Evolutionary conservation across 768 basidiomycete species (phyloP), one percentile per base, ranked within the genome.

Genomic region (Tricholoma sp.): DNA sequence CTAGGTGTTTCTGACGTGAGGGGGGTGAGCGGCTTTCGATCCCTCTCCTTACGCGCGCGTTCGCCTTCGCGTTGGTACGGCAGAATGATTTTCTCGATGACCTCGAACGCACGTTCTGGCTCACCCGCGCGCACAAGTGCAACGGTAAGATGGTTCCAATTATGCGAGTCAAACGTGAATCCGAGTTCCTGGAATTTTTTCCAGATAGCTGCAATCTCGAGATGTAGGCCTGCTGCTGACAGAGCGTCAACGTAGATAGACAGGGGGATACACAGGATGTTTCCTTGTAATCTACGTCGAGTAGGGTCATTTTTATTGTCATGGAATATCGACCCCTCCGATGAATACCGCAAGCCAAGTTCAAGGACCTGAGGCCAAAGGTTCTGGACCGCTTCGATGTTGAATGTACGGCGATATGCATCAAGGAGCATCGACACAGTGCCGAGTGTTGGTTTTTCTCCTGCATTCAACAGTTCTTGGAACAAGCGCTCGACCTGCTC

Each of bases 121-220:
- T 94, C 82, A 24, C 90, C 91, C 0, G 89, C 91, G 31, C 89
- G 84, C 37, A 93, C 76, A 20, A 95, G 78, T 12, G 85, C 88
- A 9, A 88, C 76, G 24, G 78, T 80, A 28, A 97, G 78, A 63
- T 91, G 85, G 64, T 96, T 97, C 90, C 93, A 98, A 68, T 97
- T 98, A 63, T 89, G 85, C 11, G 89, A 80, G 66, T 95, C 91
- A 67, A 94, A 92, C 11, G 76, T 76, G 62, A 95, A 88, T 1
- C 91, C 90, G 9, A 75, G 69, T 10, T 69, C 60, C 57, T 80
- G 80, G 50, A 91, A 78, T 31, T 73, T 66, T n/a, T 74, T 72
- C 94, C 96, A 98, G 0, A 80, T 74, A 3, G 66, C 64, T 13
- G 85, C 79, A 45, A 95, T 78, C 57, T 85, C 80, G 7, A 65